Conservation (phyloP, 805 yeast species). For the Zygosaccharomyces lentus region DNA sequence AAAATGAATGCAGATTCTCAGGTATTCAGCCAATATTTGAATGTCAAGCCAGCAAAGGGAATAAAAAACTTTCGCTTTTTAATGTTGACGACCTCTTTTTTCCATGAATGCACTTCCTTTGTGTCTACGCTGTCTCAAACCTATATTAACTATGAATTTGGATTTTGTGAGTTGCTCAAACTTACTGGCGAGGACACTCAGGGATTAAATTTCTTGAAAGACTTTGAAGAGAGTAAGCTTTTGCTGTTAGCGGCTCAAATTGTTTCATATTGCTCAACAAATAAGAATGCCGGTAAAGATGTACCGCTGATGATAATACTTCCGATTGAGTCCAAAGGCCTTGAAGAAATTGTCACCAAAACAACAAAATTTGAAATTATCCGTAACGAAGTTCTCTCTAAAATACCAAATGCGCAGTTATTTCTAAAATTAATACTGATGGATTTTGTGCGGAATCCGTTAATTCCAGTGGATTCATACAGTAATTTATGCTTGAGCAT, state of each 20-base stretch:
- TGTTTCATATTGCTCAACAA: slow-evolving; percentile 35
- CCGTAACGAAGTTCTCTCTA: slow-evolving; percentile 33
- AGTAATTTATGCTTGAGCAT: slow-evolving; percentile 48
- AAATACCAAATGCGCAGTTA: slow-evolving; percentile 29
- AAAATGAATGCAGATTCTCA: slow-evolving; percentile 46
- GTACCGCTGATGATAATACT: slow-evolving; percentile 30
- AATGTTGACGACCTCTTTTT: slow-evolving; percentile 38
- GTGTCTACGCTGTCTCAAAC: slow-evolving; percentile 33
- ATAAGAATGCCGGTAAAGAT: slow-evolving; percentile 26
- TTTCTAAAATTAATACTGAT: slow-evolving; percentile 41
- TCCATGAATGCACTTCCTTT: slow-evolving; percentile 29
- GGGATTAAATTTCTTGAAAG: slow-evolving; percentile 27
- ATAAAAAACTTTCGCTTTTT: slow-evolving; percentile 51
- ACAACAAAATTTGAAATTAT: slow-evolving; percentile 47
- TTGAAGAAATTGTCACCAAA: slow-evolving; percentile 46
- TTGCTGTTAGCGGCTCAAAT: slow-evolving; percentile 46
- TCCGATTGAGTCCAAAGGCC: slow-evolving; percentile 23
- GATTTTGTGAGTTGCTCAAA: slow-evolving; percentile 34
- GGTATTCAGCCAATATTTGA: slow-evolving; percentile 55
- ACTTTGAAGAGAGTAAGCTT: slow-evolving; percentile 42
- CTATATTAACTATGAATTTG: slow-evolving; percentile 33
- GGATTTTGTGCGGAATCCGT: slow-evolving; percentile 38
- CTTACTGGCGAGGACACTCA: slow-evolving; percentile 28
- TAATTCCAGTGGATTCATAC: slow-evolving; percentile 29
- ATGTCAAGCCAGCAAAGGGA: slow-evolving; percentile 50